A percentile compares a stretch with the other conserved stretches of the same genome.
These are phyloP conservation scores for Fagus sylvatica DNA, from an alignment of 306 rosid species.

Conservation along the genomic window DNA sequence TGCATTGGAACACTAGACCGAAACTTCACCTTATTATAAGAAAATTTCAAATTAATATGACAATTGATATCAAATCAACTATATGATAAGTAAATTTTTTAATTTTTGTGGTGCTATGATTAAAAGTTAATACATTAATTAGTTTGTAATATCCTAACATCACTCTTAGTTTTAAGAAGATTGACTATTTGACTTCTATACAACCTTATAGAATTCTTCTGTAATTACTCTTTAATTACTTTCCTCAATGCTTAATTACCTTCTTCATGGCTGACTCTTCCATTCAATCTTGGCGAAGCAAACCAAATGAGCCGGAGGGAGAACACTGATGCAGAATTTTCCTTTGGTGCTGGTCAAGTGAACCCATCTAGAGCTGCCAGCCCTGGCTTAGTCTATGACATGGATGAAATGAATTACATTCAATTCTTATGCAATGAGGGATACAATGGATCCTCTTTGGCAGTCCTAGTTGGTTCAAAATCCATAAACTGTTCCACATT, in stretches of 20 bases:
- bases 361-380: constrained; percentile 60
- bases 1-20: too few species aligned
- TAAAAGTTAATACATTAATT: too few species aligned
- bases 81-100: too few species aligned
- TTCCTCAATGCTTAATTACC: constrained; percentile 6
- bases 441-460: constrained; percentile 47
- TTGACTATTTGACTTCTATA: neutral
- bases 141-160: neutral
- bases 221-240: neutral
- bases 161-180: neutral
- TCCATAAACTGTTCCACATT: constrained; percentile 63
- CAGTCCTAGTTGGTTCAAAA: constrained; percentile 47
- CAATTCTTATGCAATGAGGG: constrained; percentile 87
- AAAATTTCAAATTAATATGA: too few species aligned
- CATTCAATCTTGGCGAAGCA: constrained; percentile 43
- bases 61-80: too few species aligned
- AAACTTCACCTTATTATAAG: too few species aligned
- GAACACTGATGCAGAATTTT: constrained; percentile 66
- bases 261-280: constrained; percentile 19
- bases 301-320: constrained; percentile 62
- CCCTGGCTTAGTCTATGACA: constrained; percentile 82
- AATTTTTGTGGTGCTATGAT: too few species aligned
- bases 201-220: neutral
- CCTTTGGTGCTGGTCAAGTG: constrained; percentile 80
- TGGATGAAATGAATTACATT: constrained; percentile 54